phyloP scores from a whole-genome alignment of 495 filamentous ascomycete species.

The Echria macrotheca region DNA sequence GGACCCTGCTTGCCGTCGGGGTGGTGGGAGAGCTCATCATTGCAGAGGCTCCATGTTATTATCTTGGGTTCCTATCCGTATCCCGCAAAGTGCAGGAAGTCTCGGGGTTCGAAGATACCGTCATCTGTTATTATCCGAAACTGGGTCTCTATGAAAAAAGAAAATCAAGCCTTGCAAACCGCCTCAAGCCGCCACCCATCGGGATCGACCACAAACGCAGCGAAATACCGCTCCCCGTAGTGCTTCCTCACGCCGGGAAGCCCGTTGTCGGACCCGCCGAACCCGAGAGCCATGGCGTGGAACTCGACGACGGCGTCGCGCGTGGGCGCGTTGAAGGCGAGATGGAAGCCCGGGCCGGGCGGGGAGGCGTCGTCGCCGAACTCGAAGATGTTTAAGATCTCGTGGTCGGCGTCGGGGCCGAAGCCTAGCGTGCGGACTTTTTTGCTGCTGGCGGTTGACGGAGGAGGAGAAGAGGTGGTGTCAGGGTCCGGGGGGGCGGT shows the following conservation, averaged over 20 bases:
- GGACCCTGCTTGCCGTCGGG: no score
- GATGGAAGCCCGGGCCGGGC: conserved; percentile 27
- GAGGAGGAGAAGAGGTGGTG: no score
- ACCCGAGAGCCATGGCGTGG: conserved; percentile 28
- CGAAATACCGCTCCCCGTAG: conserved; percentile 36
- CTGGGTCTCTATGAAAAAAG: no score
- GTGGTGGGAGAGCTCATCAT: no score
- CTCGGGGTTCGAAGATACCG: no score
- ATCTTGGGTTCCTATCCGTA: no score
- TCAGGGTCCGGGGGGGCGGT: background rate
- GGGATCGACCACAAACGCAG: conserved; percentile 37
- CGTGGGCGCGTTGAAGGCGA: conserved; percentile 33
- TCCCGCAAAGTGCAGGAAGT: no score
- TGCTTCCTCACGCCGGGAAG: conserved; percentile 31
- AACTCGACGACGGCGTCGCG: conserved; percentile 33
- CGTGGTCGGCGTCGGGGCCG: conserved; percentile 22
- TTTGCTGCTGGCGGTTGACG: background rate
- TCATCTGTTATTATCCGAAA: no score
- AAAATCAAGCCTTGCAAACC: conserved; percentile 33
- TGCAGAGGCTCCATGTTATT: no score
- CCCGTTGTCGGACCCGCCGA: conserved; percentile 32
- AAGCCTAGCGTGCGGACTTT: conserved; percentile 26
- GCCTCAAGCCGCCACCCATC: conserved; percentile 38
- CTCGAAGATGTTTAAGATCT: conserved; percentile 33
- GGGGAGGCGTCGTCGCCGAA: conserved; percentile 15